Conservation (phyloP, 331 rosid genomes). For the Quercus phellos region DNA sequence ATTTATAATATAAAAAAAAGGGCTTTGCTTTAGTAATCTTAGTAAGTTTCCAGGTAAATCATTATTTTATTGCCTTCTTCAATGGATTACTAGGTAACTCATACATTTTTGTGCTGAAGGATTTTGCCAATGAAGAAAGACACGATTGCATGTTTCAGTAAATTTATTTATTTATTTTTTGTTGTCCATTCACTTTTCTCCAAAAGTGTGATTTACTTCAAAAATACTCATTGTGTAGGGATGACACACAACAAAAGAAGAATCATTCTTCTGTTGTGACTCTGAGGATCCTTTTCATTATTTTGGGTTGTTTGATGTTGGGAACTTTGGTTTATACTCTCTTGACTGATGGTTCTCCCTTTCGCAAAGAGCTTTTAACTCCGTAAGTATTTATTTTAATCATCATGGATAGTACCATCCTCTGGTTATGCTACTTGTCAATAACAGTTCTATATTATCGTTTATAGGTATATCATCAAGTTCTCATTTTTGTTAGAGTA, state of each 20-base stretch:
- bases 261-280: conserved; percentile 30
- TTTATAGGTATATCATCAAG: background rate
- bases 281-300: conserved; percentile 50
- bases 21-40: background rate
- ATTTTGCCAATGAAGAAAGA: background rate
- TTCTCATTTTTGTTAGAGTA: background rate
- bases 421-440: background rate
- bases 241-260: conserved; percentile 25
- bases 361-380: conserved; percentile 58
- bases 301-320: conserved; percentile 63
- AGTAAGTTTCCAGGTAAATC: background rate
- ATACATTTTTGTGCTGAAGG: background rate
- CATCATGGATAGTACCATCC: background rate
- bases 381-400: conserved; percentile 51
- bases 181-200: conserved; percentile 2
- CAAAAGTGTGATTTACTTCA: conserved; percentile 8
- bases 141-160: conserved; percentile 12
- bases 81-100: background rate
- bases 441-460: background rate
- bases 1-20: background rate
- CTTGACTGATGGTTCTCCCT: conserved; percentile 69
- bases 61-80: background rate
- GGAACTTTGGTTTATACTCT: conserved; percentile 68
- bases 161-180: background rate
- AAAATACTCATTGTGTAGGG: conserved; percentile 31